Evolutionary conservation across 441 rosid species (phyloP), one percentile per base, ranked within the genome.

Genomic region (Geranium incanum): DNA sequence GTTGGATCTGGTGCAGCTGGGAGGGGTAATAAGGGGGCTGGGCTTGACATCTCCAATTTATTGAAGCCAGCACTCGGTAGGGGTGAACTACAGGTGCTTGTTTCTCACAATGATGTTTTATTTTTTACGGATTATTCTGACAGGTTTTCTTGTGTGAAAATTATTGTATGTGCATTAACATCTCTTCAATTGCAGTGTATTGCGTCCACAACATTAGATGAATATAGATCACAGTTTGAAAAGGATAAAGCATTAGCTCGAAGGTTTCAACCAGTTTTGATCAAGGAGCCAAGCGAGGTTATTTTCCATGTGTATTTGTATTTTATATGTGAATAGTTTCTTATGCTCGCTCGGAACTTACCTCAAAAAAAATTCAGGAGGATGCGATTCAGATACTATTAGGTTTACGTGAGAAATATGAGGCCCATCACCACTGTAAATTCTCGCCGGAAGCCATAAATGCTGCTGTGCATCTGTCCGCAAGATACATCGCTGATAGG

Each of bases 1-100:
- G 76, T 89, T 76, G 92, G 95, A 68, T 87, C 89, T 48, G 99
- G 99, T 72, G 90, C 95, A 43, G 96, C 86, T 12, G 96, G 97
- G 65, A 79, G 81, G 75, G 92, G 92, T 79, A 85, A 81, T 76
- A 89, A 87, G 75, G 95, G 90, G 66, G 84, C 95, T 75, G 95
- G 95, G 48, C 95, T 89, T 37, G 95, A 89, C 85, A 84, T 89
- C 76, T 87, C 90, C n/a, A 89, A 89, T 81, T 88, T 89, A 70
- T 78, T 89, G 81, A 89, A 89, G 68, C 95, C 95, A 62, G 48
- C 92, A 67, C 95, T 89, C 52, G 90, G 95, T 50, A 86, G 95
- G 74, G 92, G 90, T 72, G 85, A 84, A 79, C 77, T 88, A 84
- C 98, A 92, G 97, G 99, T 95, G 75, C 77, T 16, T 65, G 15